Evolutionary conservation across 441 rosid species (phyloP).

Genomic region (Gossypium trilobum): DNA sequence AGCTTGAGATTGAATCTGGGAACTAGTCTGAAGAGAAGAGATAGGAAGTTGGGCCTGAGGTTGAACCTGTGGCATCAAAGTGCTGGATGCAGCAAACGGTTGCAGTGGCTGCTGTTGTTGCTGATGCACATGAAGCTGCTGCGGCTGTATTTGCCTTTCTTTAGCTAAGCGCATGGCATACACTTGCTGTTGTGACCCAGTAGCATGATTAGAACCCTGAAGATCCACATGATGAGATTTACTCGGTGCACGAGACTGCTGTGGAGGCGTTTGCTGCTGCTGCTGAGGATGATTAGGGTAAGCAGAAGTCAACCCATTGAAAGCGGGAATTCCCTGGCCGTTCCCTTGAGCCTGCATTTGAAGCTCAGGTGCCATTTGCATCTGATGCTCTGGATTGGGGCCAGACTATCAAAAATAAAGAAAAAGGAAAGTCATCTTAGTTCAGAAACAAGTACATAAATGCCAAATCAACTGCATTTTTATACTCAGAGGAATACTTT

Average conservation of each 20-base stretch:
- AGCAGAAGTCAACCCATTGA: slow-evolving; percentile 55
- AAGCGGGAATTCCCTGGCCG: slow-evolving; percentile 58
- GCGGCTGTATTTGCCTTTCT: slow-evolving; percentile 73
- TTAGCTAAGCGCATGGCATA: slow-evolving; percentile 56
- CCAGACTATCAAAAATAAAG: slow-evolving; percentile 33
- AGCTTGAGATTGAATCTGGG: slow-evolving; percentile 61
- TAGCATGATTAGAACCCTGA: slow-evolving; percentile 54
- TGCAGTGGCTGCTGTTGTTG: slow-evolving; percentile 26
- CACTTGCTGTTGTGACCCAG: slow-evolving; percentile 62
- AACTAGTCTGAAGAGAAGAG: slow-evolving; percentile 54
- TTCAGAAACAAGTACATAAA: neutral
- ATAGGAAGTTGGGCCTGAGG: slow-evolving; percentile 59
- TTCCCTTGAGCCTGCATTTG: slow-evolving; percentile 73
- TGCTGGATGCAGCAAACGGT: slow-evolving; percentile 55
- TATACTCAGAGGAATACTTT: neutral
- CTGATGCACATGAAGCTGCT: slow-evolving; percentile 46
- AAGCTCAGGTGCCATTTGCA: slow-evolving; percentile 53
- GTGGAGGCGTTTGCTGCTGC: slow-evolving; percentile 58
- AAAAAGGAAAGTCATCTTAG: neutral
- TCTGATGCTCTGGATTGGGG: slow-evolving; percentile 48
- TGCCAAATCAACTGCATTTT: neutral
- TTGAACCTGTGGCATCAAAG: slow-evolving; percentile 53
- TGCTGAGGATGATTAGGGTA: slow-evolving; percentile 61
- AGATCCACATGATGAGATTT: slow-evolving; percentile 53
- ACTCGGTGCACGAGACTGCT: slow-evolving; percentile 48